phyloP scores from a whole-genome alignment of 768 basidiomycete species.

The Boletus reticuloceps region DNA sequence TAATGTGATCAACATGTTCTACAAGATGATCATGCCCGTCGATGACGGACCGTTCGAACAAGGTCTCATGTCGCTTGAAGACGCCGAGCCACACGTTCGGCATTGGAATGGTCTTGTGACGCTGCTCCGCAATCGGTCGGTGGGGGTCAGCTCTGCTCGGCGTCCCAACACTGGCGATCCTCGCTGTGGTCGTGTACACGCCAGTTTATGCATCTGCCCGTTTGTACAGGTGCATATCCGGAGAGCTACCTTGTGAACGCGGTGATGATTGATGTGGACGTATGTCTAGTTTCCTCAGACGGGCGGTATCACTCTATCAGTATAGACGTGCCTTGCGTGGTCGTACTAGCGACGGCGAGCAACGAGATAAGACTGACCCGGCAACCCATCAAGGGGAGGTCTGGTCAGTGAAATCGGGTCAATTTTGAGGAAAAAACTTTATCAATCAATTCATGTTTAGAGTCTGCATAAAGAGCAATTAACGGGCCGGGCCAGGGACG shows the following conservation, averaged over 20 bases:
- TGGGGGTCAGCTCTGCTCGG: constrained; percentile 14
- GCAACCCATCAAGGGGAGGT: no score
- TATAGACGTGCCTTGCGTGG: not conserved
- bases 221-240: constrained; percentile 7
- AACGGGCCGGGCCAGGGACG: no score
- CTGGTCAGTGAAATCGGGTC: no score
- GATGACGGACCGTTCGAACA: constrained; percentile 18
- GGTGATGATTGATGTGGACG: not conserved
- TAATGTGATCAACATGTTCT: constrained; percentile 12
- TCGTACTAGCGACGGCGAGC: no score
- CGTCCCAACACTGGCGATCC: constrained; percentile 17
- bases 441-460: no score
- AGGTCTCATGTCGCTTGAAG: constrained; percentile 16
- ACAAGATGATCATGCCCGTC: constrained; percentile 19
- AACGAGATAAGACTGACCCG: no score
- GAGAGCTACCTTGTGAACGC: no score
- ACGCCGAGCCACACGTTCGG: constrained; percentile 10
- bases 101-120: constrained; percentile 18
- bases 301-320: not conserved
- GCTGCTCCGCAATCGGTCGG: not conserved
- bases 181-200: not conserved
- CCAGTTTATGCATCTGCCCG: constrained; percentile 8
- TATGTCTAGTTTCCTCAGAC: not conserved
- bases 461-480: no score
- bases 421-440: no score